Base-by-base conservation (phyloP, 1,284 basidiomycete species). In the Tilletia indica region DNA sequence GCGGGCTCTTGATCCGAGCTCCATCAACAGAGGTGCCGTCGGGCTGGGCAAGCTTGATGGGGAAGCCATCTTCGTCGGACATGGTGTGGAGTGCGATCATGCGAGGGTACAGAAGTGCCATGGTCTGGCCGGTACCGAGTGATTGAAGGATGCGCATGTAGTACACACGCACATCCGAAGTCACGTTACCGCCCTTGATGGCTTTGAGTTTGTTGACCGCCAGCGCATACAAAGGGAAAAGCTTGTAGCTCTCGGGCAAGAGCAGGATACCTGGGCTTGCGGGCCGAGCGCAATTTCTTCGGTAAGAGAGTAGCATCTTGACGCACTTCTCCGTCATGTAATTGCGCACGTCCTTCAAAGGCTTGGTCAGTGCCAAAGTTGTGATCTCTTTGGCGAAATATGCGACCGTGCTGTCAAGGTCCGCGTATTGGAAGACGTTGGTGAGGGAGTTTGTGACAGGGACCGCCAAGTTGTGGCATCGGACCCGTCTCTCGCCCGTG, bases 211-310 rank as follows among this genome's bases (percentile, higher is more conserved):
- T 99, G 74, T 92, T 89, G 73, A 99, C 89, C 5, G 90, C 91
- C 5, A 99, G 87, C 1, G 89, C 89, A 82, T 92, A 96, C 19
- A 95, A 87, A 0, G 95, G 94, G 69, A 99, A 87, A 1, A 92
- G 88, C 84, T 93, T 92, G 88, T 95, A 96, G 1, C 91, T 91
- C 85, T 99, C 97, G 0, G 97, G 97, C 45, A 99, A 89, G 76
- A 99, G 93, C 71, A 98, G 86, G 87, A 97, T 96, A 5, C 92
- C 91, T 0, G 89, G 87, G 25, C 89, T 88, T 0, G 93, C 92
- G 0, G 92, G 89, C 14, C 93, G 89, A 0, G 96, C 94, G 84
- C 97, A 99, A 80, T 95, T 90, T 72, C 90, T 90, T 47, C 96
- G 88, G 84, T 99, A 99, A 11, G 92, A 92, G 38, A 94, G 87